Percentiles rank a stretch among this genome's conserved stretches.
These are phyloP conservation scores for Vachellia pachyceras DNA, from an alignment of 306 rosid species.

Conservation along the genomic window DNA sequence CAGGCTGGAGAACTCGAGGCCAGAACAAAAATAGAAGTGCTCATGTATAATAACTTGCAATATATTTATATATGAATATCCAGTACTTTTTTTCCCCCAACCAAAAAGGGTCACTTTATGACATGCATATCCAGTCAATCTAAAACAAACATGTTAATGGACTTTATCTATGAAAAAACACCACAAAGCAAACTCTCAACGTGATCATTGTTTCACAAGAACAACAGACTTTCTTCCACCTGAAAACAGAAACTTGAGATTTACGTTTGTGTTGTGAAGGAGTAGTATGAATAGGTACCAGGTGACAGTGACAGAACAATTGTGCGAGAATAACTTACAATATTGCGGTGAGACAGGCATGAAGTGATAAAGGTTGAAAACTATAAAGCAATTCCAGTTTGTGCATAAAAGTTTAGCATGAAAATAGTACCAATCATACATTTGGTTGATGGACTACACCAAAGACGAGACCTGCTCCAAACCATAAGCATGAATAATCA, in stretches of 20 bases:
- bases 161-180: neutral
- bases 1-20: neutral
- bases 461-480: neutral
- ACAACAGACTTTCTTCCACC: constrained; percentile 67
- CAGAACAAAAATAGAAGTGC: neutral
- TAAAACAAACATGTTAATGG: neutral
- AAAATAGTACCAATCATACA: neutral
- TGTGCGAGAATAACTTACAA: neutral
- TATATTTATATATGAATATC: neutral
- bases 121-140: neutral
- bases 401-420: neutral
- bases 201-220: too few relatives aligned
- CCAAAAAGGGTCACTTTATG: neutral
- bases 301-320: neutral
- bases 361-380: neutral
- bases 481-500: neutral
- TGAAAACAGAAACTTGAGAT: constrained; percentile 15
- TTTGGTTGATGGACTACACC: neutral
- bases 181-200: constrained; percentile 46
- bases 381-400: neutral
- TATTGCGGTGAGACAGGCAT: neutral
- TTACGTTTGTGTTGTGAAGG: constrained; percentile 18
- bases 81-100: neutral
- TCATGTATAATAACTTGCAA: too few relatives aligned
- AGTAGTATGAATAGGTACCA: neutral